Conservation (phyloP, 1,284 basidiomycete genomes). For the Polyporus tsugae region DNA sequence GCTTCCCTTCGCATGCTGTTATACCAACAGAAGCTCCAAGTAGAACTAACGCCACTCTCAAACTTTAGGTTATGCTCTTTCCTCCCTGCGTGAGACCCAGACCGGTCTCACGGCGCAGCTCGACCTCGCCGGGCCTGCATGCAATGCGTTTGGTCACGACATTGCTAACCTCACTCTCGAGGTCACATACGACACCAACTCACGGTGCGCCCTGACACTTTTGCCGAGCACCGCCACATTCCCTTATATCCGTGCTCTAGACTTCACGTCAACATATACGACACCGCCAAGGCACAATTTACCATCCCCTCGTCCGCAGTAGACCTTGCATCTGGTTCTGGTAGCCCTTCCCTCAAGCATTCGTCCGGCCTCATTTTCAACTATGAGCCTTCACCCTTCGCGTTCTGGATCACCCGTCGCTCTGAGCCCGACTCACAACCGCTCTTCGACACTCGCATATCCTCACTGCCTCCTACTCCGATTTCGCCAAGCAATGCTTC, state of each 20-base stretch:
- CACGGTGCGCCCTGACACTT: conserved; percentile 49
- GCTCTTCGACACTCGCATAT: conserved; percentile 77
- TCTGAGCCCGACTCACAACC: conserved; percentile 62
- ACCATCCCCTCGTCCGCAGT: conserved; percentile 72
- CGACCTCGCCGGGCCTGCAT: conserved; percentile 64
- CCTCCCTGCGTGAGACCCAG: conserved; percentile 52
- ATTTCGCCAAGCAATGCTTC: conserved; percentile 55
- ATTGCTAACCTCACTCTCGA: conserved; percentile 68
- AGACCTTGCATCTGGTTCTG: conserved; percentile 48
- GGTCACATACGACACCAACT: conserved; percentile 70
- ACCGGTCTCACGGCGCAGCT: conserved; percentile 69
- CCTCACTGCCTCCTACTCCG: conserved; percentile 64
- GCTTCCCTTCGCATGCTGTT: background rate
- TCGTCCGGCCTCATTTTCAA: conserved; percentile 75
- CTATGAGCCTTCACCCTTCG: conserved; percentile 70
- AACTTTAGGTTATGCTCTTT: conserved; percentile 59
- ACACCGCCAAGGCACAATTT: conserved; percentile 65
- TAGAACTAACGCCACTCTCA: background rate
- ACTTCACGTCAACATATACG: conserved; percentile 81
- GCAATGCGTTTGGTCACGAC: conserved; percentile 80
- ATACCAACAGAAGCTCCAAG: background rate
- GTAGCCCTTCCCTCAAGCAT: conserved; percentile 38
- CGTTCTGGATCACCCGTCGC: conserved; percentile 81
- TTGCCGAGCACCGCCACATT: conserved; percentile 4
- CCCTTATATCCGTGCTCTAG: conserved; percentile 43